A percentile compares a stretch with the other conserved stretches of the same genome.
phyloP scores from a whole-genome alignment of 140 eudicot species.

The Stevia rebaudiana region DNA sequence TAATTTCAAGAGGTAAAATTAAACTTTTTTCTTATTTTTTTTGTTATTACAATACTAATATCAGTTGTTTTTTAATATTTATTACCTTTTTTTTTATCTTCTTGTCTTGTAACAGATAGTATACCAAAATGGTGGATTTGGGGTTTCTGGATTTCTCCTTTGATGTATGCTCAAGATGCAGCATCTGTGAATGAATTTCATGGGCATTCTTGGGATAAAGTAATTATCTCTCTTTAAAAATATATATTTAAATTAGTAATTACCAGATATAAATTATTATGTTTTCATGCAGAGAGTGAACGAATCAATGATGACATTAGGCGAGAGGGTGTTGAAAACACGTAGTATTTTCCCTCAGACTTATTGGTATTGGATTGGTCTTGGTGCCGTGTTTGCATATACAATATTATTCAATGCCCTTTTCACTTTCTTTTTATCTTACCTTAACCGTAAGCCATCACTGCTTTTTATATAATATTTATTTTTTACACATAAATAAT shows the following conservation, averaged over 20 bases:
- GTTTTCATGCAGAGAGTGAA: constrained; percentile 47
- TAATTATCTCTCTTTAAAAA: constrained; percentile 28
- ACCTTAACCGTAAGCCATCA: constrained; percentile 75
- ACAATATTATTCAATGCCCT: constrained; percentile 68
- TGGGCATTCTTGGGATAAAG: constrained; percentile 96
- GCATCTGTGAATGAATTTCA: constrained; percentile 93
- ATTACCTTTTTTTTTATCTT: constrained; percentile 11
- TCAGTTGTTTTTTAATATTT: neutral
- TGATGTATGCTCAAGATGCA: constrained; percentile 93
- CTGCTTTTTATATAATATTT: constrained; percentile 3
- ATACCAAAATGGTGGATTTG: constrained; percentile 96
- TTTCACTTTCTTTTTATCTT: constrained; percentile 72
- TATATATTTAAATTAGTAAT: neutral
- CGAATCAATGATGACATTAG: constrained; percentile 51
- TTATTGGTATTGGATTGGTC: constrained; percentile 97
- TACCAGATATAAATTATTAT: too few relatives aligned
- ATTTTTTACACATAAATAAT: neutral
- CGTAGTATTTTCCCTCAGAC: constrained; percentile 76
- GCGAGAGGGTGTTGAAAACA: constrained; percentile 62
- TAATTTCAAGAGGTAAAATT: constrained; percentile 80
- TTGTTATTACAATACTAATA: neutral
- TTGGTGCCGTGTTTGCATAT: constrained; percentile 81
- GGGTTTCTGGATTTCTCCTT: constrained; percentile 97
- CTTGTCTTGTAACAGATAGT: constrained; percentile 54
- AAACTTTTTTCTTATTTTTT: neutral